These are phyloP conservation scores for Erodium chrysanthum DNA, from an alignment of 441 rosid species.

Conservation along the genomic window DNA sequence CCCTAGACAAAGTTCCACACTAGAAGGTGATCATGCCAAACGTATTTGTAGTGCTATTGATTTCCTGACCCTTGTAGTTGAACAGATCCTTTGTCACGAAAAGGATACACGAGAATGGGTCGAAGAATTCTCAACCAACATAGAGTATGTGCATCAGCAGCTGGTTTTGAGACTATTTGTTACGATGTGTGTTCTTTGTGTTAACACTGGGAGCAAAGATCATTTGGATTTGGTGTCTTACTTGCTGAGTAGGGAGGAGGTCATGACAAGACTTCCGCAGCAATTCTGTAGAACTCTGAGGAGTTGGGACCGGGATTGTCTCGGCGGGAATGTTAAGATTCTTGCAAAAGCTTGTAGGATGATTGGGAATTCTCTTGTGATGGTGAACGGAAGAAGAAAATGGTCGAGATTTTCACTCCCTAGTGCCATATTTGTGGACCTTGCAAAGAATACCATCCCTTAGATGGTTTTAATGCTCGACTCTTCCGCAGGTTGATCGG, in stretches of 20 bases:
- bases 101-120: slow-evolving; percentile 4
- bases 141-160: neutral
- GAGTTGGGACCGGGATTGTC: neutral
- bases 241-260: neutral
- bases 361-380: slow-evolving; percentile 5
- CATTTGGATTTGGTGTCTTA: neutral
- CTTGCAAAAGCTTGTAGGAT: neutral
- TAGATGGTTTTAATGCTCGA: too few relatives aligned
- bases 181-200: neutral
- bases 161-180: neutral
- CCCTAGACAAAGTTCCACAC: neutral
- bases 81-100: neutral
- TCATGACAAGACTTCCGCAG: neutral
- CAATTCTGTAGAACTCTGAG: neutral
- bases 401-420: neutral
- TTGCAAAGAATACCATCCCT: neutral
- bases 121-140: neutral
- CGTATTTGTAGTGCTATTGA: neutral
- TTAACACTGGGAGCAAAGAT: neutral
- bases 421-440: neutral
- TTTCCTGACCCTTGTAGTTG: neutral
- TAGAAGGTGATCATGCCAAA: neutral
- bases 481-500: too few relatives aligned
- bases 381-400: neutral
- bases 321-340: neutral